Evolutionary conservation across 495 filamentous ascomycete genomes (phyloP).

Genomic region (Clavariopsis aquatica): DNA sequence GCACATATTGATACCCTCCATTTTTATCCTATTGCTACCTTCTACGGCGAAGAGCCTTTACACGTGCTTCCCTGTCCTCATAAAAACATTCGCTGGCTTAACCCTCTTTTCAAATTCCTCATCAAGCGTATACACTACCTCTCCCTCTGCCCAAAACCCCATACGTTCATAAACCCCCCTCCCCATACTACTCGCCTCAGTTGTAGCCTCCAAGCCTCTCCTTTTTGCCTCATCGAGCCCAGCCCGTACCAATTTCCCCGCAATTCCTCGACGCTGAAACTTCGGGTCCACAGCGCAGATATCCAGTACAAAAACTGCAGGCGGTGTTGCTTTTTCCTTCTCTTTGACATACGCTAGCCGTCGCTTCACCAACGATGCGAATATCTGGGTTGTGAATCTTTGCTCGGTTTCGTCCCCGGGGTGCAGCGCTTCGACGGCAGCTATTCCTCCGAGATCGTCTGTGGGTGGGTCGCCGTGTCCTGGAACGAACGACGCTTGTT

Average conservation of each 20-base stretch:
- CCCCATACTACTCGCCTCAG: conserved; percentile 24
- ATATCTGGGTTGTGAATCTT: conserved; percentile 21
- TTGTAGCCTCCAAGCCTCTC: conserved; percentile 20
- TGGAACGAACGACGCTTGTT: conserved; percentile 36
- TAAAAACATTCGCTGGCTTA: conserved; percentile 23
- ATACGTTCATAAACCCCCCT: conserved; percentile 16
- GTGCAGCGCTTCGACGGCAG: conserved; percentile 43
- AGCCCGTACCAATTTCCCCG: conserved; percentile 23
- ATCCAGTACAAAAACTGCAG: conserved; percentile 25
- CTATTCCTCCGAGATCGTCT: conserved; percentile 34
- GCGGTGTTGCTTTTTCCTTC: conserved; percentile 8
- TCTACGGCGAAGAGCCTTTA: not conserved
- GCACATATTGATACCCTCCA: not conserved
- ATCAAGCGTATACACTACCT: conserved; percentile 11
- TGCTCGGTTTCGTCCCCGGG: not conserved
- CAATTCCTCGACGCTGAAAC: conserved; percentile 26
- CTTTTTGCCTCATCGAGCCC: conserved; percentile 23
- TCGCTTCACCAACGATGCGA: conserved; percentile 9
- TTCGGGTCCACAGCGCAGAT: conserved; percentile 18
- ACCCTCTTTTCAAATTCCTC: conserved; percentile 20
- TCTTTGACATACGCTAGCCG: conserved; percentile 12
- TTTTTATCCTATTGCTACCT: not conserved
- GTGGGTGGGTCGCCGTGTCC: conserved; percentile 45
- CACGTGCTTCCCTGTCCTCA: conserved; percentile 14
- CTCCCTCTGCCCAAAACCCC: conserved; percentile 14